Conservation (phyloP, 495 filamentous ascomycete species). For the Chaetomium cochliodes region DNA sequence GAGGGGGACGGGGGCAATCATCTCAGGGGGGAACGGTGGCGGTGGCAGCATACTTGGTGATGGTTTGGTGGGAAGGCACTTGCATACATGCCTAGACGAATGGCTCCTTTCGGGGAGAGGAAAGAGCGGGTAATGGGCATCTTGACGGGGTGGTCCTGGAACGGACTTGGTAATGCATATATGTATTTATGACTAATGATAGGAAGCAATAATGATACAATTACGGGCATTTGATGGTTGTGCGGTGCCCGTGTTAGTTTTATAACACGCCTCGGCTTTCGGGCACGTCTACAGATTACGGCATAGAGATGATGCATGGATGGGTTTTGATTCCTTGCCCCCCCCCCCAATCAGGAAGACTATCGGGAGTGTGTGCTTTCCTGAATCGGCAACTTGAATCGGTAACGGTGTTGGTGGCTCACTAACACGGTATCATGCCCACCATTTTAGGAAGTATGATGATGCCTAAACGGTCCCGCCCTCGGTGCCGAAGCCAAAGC, state of each 20-base stretch:
- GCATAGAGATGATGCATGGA: too few relatives aligned
- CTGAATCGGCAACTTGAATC: too few relatives aligned
- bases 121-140: not conserved
- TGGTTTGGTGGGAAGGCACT: not conserved
- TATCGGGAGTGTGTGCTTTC: not conserved
- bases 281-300: too few relatives aligned
- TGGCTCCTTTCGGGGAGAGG: not conserved
- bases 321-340: too few relatives aligned
- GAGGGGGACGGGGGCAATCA: too few relatives aligned
- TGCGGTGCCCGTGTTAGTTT: too few relatives aligned
- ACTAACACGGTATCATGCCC: slow-evolving; percentile 5
- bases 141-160: not conserved
- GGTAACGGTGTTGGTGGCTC: not conserved
- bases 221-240: not conserved
- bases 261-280: too few relatives aligned
- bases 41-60: not conserved
- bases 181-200: slow-evolving; percentile 6
- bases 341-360: too few relatives aligned
- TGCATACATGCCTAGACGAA: not conserved
- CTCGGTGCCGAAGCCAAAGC: not conserved
- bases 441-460: not conserved
- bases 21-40: too few relatives aligned
- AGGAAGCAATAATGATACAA: slow-evolving; percentile 6
- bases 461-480: not conserved
- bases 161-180: not conserved